Evolutionary conservation across 345 rosid species (phyloP).

Genomic region (Populus euphratica): DNA sequence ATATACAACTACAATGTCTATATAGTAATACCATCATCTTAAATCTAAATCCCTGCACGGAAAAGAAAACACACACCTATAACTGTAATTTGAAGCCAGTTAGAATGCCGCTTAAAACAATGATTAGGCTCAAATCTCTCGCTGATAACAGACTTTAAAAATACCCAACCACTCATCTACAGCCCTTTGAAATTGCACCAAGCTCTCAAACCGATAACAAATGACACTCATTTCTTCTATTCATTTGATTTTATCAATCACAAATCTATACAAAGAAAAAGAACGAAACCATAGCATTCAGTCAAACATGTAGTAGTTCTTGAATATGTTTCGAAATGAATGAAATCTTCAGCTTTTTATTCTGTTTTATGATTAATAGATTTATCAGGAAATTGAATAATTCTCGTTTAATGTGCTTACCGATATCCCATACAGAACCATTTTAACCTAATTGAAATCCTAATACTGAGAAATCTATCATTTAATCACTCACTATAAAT

Average conservation of each 20-base stretch:
- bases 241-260: not conserved
- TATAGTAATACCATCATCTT: not conserved
- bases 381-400: not conserved
- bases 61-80: not conserved
- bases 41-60: not conserved
- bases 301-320: not conserved
- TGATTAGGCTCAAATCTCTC: not conserved
- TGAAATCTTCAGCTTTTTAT: not conserved
- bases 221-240: not conserved
- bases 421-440: not conserved
- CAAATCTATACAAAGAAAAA: not conserved
- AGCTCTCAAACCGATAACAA: not conserved
- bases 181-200: not conserved
- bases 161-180: not conserved
- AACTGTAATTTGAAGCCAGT: not conserved
- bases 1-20: not conserved
- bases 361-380: not conserved
- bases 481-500: not conserved
- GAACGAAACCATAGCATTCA: not conserved
- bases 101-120: not conserved
- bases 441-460: not conserved
- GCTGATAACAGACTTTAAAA: slow-evolving; percentile 1
- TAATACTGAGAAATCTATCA: not conserved
- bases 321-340: not conserved
- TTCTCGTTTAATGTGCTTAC: not conserved